Evolutionary conservation across 805 yeast genomes (phyloP).

Genomic region (Saturnispora diversa): DNA sequence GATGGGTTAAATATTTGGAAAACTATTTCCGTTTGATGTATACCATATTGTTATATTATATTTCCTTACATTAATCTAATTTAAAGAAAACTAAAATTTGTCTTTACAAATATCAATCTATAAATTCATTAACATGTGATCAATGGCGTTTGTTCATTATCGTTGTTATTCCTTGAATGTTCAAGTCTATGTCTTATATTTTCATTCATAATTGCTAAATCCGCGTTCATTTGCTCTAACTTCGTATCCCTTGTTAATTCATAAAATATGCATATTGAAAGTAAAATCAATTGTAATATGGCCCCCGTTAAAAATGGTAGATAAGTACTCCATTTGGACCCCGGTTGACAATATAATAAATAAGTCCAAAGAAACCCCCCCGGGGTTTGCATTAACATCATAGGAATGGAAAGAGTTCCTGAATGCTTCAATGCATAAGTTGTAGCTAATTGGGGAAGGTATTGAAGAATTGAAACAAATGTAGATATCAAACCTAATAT

Average conservation of each 20-base stretch:
- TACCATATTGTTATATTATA: no score
- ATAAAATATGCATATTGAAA: constrained; percentile 55
- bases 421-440: constrained; percentile 65
- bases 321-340: constrained; percentile 84
- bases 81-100: no score
- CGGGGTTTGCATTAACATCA: constrained; percentile 85
- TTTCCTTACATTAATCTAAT: no score
- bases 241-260: constrained; percentile 20
- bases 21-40: constrained; percentile 80
- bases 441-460: constrained; percentile 70
- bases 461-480: constrained; percentile 56
- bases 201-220: constrained; percentile 13
- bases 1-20: constrained; percentile 95
- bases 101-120: no score
- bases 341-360: constrained; percentile 62
- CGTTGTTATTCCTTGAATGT: no score
- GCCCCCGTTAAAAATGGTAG: constrained; percentile 72
- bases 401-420: constrained; percentile 68
- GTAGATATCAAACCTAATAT: constrained; percentile 61
- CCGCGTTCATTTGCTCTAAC: constrained; percentile 20
- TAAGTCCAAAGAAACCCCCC: constrained; percentile 79
- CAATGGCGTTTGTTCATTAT: constrained; percentile 9
- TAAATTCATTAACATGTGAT: background rate
- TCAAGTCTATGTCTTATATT: constrained; percentile 4
- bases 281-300: constrained; percentile 49